Base-by-base conservation (phyloP, 1,284 basidiomycete species). In the Ustilago loliicola region DNA sequence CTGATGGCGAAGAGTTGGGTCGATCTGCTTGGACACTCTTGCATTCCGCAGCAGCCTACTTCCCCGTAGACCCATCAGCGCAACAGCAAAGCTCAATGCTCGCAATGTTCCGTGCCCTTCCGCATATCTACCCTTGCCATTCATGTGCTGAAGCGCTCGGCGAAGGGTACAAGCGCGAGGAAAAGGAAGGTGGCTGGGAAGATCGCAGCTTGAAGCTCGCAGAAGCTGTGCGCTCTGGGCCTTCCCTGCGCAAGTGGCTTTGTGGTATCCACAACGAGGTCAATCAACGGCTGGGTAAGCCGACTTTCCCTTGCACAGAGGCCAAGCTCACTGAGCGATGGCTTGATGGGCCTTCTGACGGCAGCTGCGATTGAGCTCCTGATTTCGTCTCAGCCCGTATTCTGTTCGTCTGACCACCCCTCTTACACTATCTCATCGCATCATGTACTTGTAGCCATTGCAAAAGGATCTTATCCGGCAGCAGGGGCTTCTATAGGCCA, bases 211-310 rank as follows among this genome's bases (percentile, higher is more conserved):
- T 78, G 27, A 61, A 48, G 34, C 60, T 70, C n/a, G 58, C 57
- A 3, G 42, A 56, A 23, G 74, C 72, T 25, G 77, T 69, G 45
- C 55, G 36, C 19, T 77, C 59, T 57, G 81, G 80, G 1, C 64
- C 66, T 3, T 34, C 61, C 0, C 48, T 84, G 54, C 70, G 81
- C n/a, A 69, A 65, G 23, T 86, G 83, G 80, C 68, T 85, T 5
- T 86, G 85, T 34, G 79, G 77, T 2, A 75, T 85, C 36, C 85
- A 86, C 66, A 86, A 86, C 65, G 81, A 81, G 53, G 83, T 85
- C 52, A 86, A 86, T 40, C 74, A 71, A 51, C 64, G 84, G 2
- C 64, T 86, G 17, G 83, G 84, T 8, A 86, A 86, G 71, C 76
- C 77, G 1, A 21, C 47, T 19, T 85, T 80, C 57, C 52, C 71